Base-by-base conservation (phyloP, 2,329 filamentous ascomycete genomes). In the Cladosporium sp. region DNA sequence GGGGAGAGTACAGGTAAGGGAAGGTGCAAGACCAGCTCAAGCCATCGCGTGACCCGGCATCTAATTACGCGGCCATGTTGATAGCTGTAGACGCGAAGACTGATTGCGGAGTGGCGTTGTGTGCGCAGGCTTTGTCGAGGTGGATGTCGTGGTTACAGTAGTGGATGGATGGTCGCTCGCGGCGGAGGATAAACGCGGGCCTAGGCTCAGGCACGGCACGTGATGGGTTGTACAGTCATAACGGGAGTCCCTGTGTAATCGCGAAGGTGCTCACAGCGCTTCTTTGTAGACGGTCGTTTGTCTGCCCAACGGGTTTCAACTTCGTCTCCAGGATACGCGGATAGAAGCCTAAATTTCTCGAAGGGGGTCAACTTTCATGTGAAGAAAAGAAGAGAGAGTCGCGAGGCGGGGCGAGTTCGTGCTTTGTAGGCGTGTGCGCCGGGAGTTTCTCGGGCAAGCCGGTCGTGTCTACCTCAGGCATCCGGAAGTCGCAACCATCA, bases 231-330 rank as follows among this genome's bases (percentile, higher is more conserved):
- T 61, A 50, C 57, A 54, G 53, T 56, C 54, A 52, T 55, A 66
- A 69, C 66, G 66, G 66, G 65, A 67, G 66, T 60, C 63, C 56
- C 57, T 35, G 53, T 58, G 52, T 46, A 53, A 38, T 38, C 13
- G 35, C 46, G 45, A 40, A 54, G 34, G 35, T 53, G 56, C 59
- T 62, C 62, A 38, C 35, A 38, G 35, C 35, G 64, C 65, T 68
- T 69, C 67, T 70, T 69, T 59, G 58, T 50, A 61, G 56, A 59
- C 46, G 58, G 42, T 50, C 38, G 18, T 60, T 65, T 53, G 59
- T 78, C 76, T 79, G 69, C 74, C 75, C 74, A 74, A 71, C 65
- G 38, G 19, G 73, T 68, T 72, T 72, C 82, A 85, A 82, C 81
- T 74, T 76, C 68, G 37, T 49, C 49, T 57, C 56, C 55, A 50